Percentiles rank a stretch among this genome's conserved stretches.
phyloP scores from a whole-genome alignment of 2,329 filamentous ascomycete genomes.

The Xylariomycetidae sp. region DNA sequence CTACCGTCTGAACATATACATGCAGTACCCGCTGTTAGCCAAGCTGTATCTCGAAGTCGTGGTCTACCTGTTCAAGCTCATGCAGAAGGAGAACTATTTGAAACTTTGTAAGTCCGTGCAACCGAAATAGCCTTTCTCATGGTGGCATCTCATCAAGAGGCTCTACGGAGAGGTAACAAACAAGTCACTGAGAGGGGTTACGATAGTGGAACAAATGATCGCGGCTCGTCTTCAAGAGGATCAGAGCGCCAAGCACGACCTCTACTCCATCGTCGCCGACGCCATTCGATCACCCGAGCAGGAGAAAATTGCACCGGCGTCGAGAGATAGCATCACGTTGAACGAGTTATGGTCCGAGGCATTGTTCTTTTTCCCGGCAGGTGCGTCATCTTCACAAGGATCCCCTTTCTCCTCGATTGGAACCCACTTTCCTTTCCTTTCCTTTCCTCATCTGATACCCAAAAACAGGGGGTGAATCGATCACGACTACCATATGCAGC shows the following conservation, averaged over 20 bases:
- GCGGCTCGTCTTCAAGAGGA: slow-evolving; percentile 2
- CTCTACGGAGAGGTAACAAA: no score
- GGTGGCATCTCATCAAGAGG: no score
- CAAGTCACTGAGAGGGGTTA: no score
- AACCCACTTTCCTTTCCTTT: no score
- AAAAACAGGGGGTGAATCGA: slow-evolving; percentile 4
- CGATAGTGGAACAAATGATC: slow-evolving; percentile 10
- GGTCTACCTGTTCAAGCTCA: background rate
- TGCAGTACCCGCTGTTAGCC: slow-evolving; percentile 12
- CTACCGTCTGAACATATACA: slow-evolving; percentile 9
- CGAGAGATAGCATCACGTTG: background rate
- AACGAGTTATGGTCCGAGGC: slow-evolving; percentile 14
- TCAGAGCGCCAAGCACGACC: slow-evolving; percentile 7
- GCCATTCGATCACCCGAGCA: no score
- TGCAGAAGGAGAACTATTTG: slow-evolving; percentile 5
- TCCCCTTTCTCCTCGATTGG: background rate
- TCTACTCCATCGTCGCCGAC: slow-evolving; percentile 10
- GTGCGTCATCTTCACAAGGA: no score
- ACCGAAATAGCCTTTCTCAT: no score
- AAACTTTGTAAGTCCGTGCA: no score
- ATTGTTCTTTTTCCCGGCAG: slow-evolving; percentile 9
- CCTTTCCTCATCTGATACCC: no score
- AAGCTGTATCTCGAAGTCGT: slow-evolving; percentile 8
- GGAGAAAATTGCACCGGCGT: no score
- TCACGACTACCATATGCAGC: background rate